Base-by-base conservation (phyloP, 73 alveolate species). In the Paramecium tetraurelia region DNA sequence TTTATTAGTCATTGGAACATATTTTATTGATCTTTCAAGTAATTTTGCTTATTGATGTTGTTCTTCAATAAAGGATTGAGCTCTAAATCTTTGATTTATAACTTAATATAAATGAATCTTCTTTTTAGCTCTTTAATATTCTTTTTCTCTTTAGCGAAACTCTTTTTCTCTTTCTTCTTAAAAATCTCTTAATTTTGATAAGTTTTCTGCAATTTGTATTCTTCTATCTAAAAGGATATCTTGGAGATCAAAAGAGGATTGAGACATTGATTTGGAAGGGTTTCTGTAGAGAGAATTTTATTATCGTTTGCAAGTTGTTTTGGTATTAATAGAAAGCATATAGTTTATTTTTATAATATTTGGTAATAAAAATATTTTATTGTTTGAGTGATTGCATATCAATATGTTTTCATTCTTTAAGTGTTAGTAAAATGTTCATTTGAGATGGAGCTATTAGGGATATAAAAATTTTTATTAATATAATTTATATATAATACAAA, bases 191-290 rank as follows among this genome's bases (percentile, higher is more conserved):
- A 63, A 63, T 63, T 63, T 63, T 27, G 84, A 63, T 27, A 63
- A 20, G 24, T 63, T 63, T 63, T 63, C 84, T 63, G 84, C 84
- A 63, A 63, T 63, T 63, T 63, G 29, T 63, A 63, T 63, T 63
- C 84, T 63, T 63, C 84, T 1, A 24, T 63, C 84, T 31, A 63
- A 33, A 3, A 63, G 84, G 4, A 63, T 33, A 31, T 63, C 84
- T 63, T 63, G n/a, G 1, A 63, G 21, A 63, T 63, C 46, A 63
- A 63, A 63, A 31, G 84, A 63, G 9, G 84, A 63, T 33, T 63
- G 46, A 27, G 84, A 63, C 41, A 63, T 63, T 12, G 84, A 63
- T 63, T 63, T 63, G 2, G 84, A 63, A 63, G 84, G 48, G 46
- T 27, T 63, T 63, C 84, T 63, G 14, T 53, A 53, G 69, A 53